Base-by-base conservation (phyloP, 2,329 filamentous ascomycete genomes). In the Diaporthe sp. region DNA sequence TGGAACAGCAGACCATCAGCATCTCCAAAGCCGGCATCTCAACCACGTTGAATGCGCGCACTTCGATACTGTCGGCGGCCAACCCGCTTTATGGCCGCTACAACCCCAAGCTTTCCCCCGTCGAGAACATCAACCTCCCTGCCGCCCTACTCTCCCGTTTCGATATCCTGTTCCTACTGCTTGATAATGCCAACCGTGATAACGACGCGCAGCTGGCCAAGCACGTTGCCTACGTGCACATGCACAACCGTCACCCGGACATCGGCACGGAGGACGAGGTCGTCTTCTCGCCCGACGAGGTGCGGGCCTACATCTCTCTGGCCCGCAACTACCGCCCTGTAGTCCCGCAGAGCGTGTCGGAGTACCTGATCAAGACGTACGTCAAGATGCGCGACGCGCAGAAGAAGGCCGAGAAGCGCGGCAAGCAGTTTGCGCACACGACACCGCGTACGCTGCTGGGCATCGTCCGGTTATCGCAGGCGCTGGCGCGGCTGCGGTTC, bases 91-190 rank as follows among this genome's bases (percentile, higher is more conserved):
- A 99, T 82, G 97, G 97, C 78, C 95, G 97, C 77, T 99, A 99
- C 89, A 99, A 99, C 86, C 97, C 97, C 74, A 95, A 95, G 78
- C 94, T 99, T 80, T 98, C 96, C 0, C 97, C 97, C 0, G 96
- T 99, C 37, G 97, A 99, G 85, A 99, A 99, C 85, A 99, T 99
- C 86, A 99, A 99, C 85, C 92, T 99, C 55, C 97, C 97, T n/a
- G 97, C 97, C 25, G 97, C 97, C 28, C 91, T 99, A 28, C 91
- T 99, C 73, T 98, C 96, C 76, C 95, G 97, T 91, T 99, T 99
- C 85, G 97, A 99, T 84, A 90, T 99, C 79, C 91, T 99, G 79
- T 99, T 98, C 89, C 89, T 99, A 62, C 96, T 99, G 80, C 93
- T 99, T 76, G 97, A 99, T 87, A 98, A 95, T 51, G 96, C 97